These are phyloP conservation scores for Ilex paraguariensis DNA, from an alignment of 305 asterid genomes.

Conservation along the genomic window DNA sequence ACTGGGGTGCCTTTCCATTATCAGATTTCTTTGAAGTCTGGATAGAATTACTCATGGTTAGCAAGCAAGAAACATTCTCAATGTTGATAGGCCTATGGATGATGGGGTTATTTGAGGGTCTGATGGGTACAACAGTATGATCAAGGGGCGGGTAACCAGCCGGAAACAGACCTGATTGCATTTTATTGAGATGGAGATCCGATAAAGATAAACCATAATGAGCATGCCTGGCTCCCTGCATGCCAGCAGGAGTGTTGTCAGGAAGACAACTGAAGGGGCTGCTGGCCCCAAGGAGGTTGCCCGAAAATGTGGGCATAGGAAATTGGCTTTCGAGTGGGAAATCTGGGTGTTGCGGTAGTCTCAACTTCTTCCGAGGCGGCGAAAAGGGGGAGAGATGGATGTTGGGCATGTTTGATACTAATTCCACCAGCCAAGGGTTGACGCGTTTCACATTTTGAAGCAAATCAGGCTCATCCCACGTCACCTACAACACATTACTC, in stretches of 20 bases:
- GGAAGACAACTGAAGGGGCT: conserved; percentile 53
- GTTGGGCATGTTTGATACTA: conserved; percentile 67
- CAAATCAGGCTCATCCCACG: conserved; percentile 93
- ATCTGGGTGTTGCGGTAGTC: conserved; percentile 54
- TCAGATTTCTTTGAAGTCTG: conserved; percentile 27
- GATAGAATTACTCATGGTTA: conserved; percentile 40
- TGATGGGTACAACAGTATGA: conserved; percentile 21
- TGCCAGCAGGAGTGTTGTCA: conserved; percentile 89
- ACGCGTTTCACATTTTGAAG: conserved; percentile 85
- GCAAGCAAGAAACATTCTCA: conserved; percentile 54
- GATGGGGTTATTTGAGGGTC: conserved; percentile 22
- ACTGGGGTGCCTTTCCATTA: conserved; percentile 39
- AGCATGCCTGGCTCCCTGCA: conserved; percentile 99
- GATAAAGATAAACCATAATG: conserved; percentile 59
- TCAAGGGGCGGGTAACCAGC: conserved; percentile 32
- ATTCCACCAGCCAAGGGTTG: conserved; percentile 85
- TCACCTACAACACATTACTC: conserved; percentile 44
- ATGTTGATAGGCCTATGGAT: conserved; percentile 18
- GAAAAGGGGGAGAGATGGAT: conserved; percentile 69
- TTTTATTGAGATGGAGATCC: conserved; percentile 42
- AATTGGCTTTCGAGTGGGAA: conserved; percentile 46
- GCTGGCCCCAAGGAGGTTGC: conserved; percentile 38
- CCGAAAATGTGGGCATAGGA: conserved; percentile 47
- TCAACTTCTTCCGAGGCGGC: conserved; percentile 60
- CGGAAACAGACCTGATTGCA: conserved; percentile 40